Percentiles rank a stretch among this genome's conserved stretches.
Evolutionary conservation across 176 grass and related monocot genomes (phyloP).

Genomic region (Oryza coarctata): DNA sequence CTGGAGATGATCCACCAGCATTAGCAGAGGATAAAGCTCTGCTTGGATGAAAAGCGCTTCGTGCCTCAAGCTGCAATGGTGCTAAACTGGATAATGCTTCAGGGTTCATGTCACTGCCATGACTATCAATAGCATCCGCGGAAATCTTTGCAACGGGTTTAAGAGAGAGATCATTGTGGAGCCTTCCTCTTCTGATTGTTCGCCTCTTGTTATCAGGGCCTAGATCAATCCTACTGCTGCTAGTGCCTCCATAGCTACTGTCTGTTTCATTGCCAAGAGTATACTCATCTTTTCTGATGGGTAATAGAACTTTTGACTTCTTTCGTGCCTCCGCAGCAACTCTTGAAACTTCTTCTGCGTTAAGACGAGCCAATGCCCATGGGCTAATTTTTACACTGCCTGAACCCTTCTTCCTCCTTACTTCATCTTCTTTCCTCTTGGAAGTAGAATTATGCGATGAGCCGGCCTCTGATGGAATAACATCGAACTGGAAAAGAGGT

Average conservation of each 20-base stretch:
- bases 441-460: conserved; percentile 62
- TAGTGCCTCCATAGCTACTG: conserved; percentile 50
- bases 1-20: conserved; percentile 66
- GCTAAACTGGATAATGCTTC: conserved; percentile 64
- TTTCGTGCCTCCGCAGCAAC: conserved; percentile 86
- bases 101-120: conserved; percentile 35
- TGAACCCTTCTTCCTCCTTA: conserved; percentile 62
- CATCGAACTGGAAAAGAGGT: conserved; percentile 71
- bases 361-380: conserved; percentile 93
- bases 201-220: conserved; percentile 49
- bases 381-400: conserved; percentile 84
- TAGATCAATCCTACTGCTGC: conserved; percentile 45
- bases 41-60: conserved; percentile 76
- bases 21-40: conserved; percentile 50
- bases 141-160: conserved; percentile 87
- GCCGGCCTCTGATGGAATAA: conserved; percentile 84
- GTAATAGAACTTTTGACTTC: conserved; percentile 82
- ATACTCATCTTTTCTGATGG: conserved; percentile 50
- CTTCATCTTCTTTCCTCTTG: conserved; percentile 75
- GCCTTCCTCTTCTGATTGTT: conserved; percentile 56
- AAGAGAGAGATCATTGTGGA: conserved; percentile 58
- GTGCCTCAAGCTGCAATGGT: conserved; percentile 91
- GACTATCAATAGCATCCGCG: conserved; percentile 41
- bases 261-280: conserved; percentile 45
- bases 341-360: conserved; percentile 96